These are phyloP conservation scores for Colletotrichum sp. DNA, from an alignment of 2,329 filamentous ascomycete genomes.

Conservation along the genomic window DNA sequence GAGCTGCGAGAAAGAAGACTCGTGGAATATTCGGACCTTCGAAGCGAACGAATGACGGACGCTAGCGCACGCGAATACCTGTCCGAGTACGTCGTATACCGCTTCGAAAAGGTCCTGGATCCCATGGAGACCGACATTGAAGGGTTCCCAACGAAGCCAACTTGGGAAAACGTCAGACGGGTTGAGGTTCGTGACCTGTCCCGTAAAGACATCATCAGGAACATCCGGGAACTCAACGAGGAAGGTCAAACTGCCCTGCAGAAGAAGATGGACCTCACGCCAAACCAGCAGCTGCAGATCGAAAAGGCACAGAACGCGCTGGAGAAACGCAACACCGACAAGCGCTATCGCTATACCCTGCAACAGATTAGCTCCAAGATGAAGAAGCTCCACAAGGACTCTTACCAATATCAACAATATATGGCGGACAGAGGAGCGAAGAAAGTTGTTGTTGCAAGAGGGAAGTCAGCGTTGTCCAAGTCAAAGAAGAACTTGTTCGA, in stretches of 20 bases:
- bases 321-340: slow-evolving; percentile 37
- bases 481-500: slow-evolving; percentile 36
- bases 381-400: slow-evolving; percentile 28
- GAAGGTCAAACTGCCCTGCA: slow-evolving; percentile 34
- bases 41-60: slow-evolving; percentile 39
- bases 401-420: slow-evolving; percentile 2
- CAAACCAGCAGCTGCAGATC: slow-evolving; percentile 45
- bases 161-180: slow-evolving; percentile 44
- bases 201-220: slow-evolving; percentile 38
- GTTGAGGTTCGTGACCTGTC: slow-evolving; percentile 39
- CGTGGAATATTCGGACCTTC: slow-evolving; percentile 39
- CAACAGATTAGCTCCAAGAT: slow-evolving; percentile 49
- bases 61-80: slow-evolving; percentile 42
- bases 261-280: slow-evolving; percentile 42
- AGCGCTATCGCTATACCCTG: slow-evolving; percentile 43
- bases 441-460: slow-evolving; percentile 1
- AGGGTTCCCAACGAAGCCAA: slow-evolving; percentile 35
- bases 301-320: slow-evolving; percentile 42
- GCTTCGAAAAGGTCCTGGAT: slow-evolving; percentile 43
- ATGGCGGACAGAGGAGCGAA: slow-evolving; percentile 1
- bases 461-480: slow-evolving; percentile 9
- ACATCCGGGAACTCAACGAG: slow-evolving; percentile 42
- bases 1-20: slow-evolving; percentile 22
- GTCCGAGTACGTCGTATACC: slow-evolving; percentile 44
- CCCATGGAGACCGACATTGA: slow-evolving; percentile 39